phyloP scores from a whole-genome alignment of 2,329 filamentous ascomycete species.

The Rutstroemia sp. region DNA sequence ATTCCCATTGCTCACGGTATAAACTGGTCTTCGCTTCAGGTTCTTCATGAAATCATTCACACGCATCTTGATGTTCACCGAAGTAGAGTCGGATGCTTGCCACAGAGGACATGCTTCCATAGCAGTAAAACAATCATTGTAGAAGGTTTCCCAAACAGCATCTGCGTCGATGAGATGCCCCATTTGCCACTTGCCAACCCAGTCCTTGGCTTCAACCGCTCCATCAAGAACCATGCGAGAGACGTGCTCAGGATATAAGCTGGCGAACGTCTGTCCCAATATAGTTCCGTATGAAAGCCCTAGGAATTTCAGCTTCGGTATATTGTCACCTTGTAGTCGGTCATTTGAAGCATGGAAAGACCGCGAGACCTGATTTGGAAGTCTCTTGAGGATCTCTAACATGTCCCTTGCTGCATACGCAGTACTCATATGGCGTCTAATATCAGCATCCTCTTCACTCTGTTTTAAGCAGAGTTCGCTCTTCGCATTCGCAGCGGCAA shows the following conservation, averaged over 20 bases:
- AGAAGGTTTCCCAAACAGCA: constrained; percentile 1
- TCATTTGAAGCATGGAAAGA: neutral
- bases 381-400: constrained; percentile 2
- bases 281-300: constrained; percentile 4
- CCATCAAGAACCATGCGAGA: constrained; percentile 7
- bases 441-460: neutral
- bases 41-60: neutral
- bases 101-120: constrained; percentile 1
- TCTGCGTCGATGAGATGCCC: constrained; percentile 1
- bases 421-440: neutral
- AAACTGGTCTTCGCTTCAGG: neutral
- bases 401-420: constrained; percentile 3
- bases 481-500: neutral
- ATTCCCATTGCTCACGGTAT: neutral
- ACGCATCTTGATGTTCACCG: neutral
- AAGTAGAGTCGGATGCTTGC: neutral
- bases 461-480: neutral
- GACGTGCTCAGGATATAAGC: constrained; percentile 3
- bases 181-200: constrained; percentile 7
- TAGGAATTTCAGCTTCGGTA: constrained; percentile 1
- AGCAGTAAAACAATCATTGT: constrained; percentile 3
- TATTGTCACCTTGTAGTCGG: neutral
- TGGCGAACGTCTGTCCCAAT: constrained; percentile 1
- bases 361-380: neutral
- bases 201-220: neutral